Conservation (phyloP, 1,284 basidiomycete genomes). For the Tilletia horrida region DNA sequence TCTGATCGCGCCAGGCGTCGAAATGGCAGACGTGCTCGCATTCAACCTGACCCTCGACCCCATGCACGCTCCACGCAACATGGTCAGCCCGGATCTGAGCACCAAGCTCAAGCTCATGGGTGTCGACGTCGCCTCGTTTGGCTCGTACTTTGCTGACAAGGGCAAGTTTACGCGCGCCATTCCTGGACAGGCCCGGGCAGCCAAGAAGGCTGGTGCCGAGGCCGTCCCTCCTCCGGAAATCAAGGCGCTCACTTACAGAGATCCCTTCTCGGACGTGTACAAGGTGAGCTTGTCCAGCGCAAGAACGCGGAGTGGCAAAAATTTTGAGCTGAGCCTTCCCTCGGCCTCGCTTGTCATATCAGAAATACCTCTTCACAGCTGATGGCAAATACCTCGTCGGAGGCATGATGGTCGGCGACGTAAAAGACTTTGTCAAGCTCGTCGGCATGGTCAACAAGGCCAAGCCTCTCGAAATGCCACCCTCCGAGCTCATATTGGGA, state of each 20-base stretch:
- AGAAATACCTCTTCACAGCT: slow-evolving; percentile 73
- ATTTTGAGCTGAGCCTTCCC: slow-evolving; percentile 30
- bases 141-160: slow-evolving; percentile 71
- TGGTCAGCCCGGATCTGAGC: slow-evolving; percentile 65
- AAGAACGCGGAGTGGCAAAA: not conserved
- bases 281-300: not conserved
- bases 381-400: slow-evolving; percentile 72
- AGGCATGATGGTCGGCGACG: slow-evolving; percentile 78
- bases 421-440: slow-evolving; percentile 69
- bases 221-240: slow-evolving; percentile 43
- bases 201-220: slow-evolving; percentile 30
- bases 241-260: slow-evolving; percentile 68
- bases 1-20: slow-evolving; percentile 68
- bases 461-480: slow-evolving; percentile 67
- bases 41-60: slow-evolving; percentile 65
- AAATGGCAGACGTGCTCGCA: slow-evolving; percentile 72
- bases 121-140: slow-evolving; percentile 71
- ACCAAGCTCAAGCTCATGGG: slow-evolving; percentile 71
- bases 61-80: slow-evolving; percentile 59
- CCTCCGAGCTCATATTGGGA: slow-evolving; percentile 69
- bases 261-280: slow-evolving; percentile 63
- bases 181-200: slow-evolving; percentile 26
- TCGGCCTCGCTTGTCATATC: slow-evolving; percentile 61
- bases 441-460: slow-evolving; percentile 71
- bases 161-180: slow-evolving; percentile 51